phyloP scores from a whole-genome alignment of 345 rosid genomes.

The Angophora floribunda region DNA sequence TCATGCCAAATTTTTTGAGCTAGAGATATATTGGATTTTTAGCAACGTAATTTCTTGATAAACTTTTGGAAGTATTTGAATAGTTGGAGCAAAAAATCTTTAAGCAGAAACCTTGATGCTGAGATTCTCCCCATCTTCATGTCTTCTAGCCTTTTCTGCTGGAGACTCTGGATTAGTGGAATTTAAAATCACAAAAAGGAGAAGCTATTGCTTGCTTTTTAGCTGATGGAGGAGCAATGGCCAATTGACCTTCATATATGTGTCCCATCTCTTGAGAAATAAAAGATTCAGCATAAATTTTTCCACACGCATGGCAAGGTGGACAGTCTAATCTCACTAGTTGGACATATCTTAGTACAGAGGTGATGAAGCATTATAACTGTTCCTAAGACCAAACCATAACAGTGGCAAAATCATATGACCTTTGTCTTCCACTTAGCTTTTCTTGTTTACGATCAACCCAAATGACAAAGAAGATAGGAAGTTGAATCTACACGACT shows the following conservation, averaged over 20 bases:
- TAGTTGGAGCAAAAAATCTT: background rate
- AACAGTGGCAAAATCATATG: background rate
- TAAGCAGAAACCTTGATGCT: background rate
- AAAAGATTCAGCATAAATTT: background rate
- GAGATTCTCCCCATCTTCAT: background rate
- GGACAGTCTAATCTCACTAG: background rate
- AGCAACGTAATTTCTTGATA: background rate
- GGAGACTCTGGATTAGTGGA: background rate
- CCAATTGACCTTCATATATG: background rate
- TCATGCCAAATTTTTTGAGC: background rate
- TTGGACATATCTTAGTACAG: background rate
- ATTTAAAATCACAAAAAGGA: background rate
- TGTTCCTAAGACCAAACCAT: background rate
- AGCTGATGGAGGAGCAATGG: background rate
- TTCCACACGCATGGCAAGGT: background rate
- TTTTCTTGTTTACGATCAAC: background rate
- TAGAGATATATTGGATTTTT: background rate
- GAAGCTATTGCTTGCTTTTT: background rate
- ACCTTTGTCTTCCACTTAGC: background rate
- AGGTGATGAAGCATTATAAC: background rate
- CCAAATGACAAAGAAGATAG: background rate
- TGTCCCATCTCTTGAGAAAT: background rate
- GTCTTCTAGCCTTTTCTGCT: background rate
- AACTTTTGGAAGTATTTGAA: background rate
- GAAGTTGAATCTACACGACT: background rate